Percentiles rank a stretch among this genome's conserved stretches.
These are phyloP conservation scores for Clitopilus hobsonii DNA, from an alignment of 768 basidiomycete species.

Conservation along the genomic window DNA sequence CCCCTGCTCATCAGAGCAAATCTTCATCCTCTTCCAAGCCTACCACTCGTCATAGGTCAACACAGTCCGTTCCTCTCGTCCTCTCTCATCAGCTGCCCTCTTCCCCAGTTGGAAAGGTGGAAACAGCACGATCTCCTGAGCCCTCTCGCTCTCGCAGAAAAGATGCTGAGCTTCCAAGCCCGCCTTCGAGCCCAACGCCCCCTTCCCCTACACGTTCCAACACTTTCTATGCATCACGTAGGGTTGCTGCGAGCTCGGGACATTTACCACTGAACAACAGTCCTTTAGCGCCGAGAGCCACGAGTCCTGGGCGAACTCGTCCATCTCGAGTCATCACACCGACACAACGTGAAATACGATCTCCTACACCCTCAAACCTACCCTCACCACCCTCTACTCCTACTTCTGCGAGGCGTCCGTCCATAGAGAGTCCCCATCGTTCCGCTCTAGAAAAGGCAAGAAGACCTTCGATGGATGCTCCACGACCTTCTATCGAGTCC, in stretches of 20 bases:
- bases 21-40: constrained; percentile 15
- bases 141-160: neutral
- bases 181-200: constrained; percentile 40
- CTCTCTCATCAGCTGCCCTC: neutral
- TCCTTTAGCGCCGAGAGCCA: constrained; percentile 30
- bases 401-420: constrained; percentile 11
- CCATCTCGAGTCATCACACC: constrained; percentile 39
- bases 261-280: constrained; percentile 37
- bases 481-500: constrained; percentile 30
- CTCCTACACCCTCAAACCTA: constrained; percentile 48
- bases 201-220: constrained; percentile 17
- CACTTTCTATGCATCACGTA: constrained; percentile 3
- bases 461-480: constrained; percentile 32
- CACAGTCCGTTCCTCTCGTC: constrained; percentile 24
- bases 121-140: neutral
- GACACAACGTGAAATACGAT: constrained; percentile 39
- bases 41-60: constrained; percentile 26
- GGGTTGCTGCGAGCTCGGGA: constrained; percentile 30
- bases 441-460: constrained; percentile 12
- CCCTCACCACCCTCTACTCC: constrained; percentile 34
- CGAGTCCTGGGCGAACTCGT: constrained; percentile 39
- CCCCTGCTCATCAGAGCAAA: constrained; percentile 9
- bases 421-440: neutral
- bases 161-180: constrained; percentile 27
- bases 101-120: neutral